Percentiles rank a stretch among this genome's conserved stretches.
Evolutionary conservation across 2,329 filamentous ascomycete species (phyloP).

Genomic region (Chrysoporthe austroafricana): DNA sequence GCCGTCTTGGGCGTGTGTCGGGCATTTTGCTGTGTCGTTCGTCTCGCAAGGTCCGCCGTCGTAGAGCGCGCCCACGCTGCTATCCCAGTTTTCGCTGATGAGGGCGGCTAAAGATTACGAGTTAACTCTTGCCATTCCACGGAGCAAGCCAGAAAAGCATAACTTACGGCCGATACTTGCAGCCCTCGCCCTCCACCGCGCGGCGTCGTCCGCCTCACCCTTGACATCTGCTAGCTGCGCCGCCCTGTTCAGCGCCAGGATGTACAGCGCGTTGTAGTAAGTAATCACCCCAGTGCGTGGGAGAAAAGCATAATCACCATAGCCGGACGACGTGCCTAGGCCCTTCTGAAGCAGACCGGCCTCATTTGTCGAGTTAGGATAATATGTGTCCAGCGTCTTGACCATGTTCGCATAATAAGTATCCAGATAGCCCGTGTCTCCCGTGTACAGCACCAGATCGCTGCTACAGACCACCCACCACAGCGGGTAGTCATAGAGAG

Average conservation of each 20-base stretch:
- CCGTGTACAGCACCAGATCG: conserved; percentile 55
- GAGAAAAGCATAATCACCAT: conserved; percentile 58
- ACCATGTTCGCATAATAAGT: conserved; percentile 47
- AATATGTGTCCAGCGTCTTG: conserved; percentile 50
- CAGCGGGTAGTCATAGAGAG: conserved; percentile 56
- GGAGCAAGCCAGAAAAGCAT: background rate
- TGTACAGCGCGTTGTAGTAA: conserved; percentile 57
- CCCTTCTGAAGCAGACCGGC: conserved; percentile 35
- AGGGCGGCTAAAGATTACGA: conserved; percentile 36
- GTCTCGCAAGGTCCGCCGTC: conserved; percentile 43
- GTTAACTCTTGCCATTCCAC: background rate
- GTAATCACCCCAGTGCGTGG: conserved; percentile 51
- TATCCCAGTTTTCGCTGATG: conserved; percentile 47
- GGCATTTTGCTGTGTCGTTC: conserved; percentile 35
- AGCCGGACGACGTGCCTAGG: conserved; percentile 47
- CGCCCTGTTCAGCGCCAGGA: conserved; percentile 49
- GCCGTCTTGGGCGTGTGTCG: conserved; percentile 54
- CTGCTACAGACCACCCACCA: conserved; percentile 56
- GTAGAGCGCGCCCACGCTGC: conserved; percentile 46
- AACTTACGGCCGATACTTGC: conserved; percentile 35
- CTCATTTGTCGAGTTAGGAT: conserved; percentile 46
- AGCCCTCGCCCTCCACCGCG: conserved; percentile 46
- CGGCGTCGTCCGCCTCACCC: conserved; percentile 39
- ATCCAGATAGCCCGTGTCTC: conserved; percentile 46
- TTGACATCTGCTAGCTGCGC: conserved; percentile 45